These are phyloP conservation scores for Penicillium egyptiacum DNA, from an alignment of 495 filamentous ascomycete genomes.

Conservation along the genomic window DNA sequence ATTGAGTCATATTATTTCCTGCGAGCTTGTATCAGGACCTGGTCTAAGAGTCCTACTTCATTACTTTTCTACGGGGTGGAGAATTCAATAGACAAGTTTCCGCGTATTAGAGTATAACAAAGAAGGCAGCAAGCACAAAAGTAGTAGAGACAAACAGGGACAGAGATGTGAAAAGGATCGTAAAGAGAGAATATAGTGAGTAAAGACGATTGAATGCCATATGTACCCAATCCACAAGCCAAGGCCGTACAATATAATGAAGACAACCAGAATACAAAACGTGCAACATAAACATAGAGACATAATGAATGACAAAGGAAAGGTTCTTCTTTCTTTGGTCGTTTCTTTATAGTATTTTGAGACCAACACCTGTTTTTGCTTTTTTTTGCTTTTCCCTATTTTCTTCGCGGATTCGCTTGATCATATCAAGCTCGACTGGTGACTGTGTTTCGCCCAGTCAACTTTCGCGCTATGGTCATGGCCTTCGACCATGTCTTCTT, in stretches of 20 bases:
- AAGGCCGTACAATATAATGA: not conserved
- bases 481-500: constrained; percentile 36
- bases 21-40: not conserved
- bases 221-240: not conserved
- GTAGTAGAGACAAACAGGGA: not conserved
- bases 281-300: not conserved
- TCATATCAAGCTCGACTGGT: constrained; percentile 19
- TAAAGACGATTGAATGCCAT: not conserved
- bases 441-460: constrained; percentile 29
- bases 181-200: constrained; percentile 8
- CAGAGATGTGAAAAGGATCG: not conserved
- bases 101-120: constrained; percentile 3
- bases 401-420: not conserved
- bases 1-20: not conserved
- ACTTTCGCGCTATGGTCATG: constrained; percentile 32
- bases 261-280: not conserved
- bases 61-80: not conserved
- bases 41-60: not conserved
- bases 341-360: constrained; percentile 1
- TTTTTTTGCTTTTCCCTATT: constrained; percentile 11
- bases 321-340: constrained; percentile 6
- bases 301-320: constrained; percentile 2
- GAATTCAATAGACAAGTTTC: constrained; percentile 2
- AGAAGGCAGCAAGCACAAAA: constrained; percentile 2
- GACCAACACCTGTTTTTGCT: not conserved